Base-by-base conservation (phyloP, 2,329 filamentous ascomycete species). In the Paradendryphiella salina region DNA sequence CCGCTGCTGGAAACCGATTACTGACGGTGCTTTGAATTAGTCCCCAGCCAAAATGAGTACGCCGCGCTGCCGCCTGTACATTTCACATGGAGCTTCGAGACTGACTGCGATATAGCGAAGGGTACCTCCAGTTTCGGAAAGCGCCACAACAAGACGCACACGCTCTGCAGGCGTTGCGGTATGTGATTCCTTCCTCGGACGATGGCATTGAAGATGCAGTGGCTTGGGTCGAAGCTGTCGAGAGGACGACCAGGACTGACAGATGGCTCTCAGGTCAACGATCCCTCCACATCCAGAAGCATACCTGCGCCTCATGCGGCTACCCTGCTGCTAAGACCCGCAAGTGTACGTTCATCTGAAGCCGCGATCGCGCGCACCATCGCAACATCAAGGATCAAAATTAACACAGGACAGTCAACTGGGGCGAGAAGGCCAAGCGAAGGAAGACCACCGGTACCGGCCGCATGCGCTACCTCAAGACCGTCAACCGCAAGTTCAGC, bases 371-470 rank as follows among this genome's bases (percentile, higher is more conserved):
- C 36, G 32, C 37, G 41, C 43, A 37, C 38, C 31, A 7, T 26
- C 7, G 23, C 23, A 26, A 38, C 46, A 50, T 29, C 39, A 33
- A 33, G 29, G 28, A 56, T 50, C 39, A 48, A 43, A 52, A 62
- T 65, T 72, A 58, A 72, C 64, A 61, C 44, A 46, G 37, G 40
- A 72, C 76, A 97, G 93, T 87, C 88, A 96, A 99, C 89, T 99
- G 94, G 94, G 86, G 89, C 79, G 93, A 97, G 86, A 99, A 99
- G 89, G 93, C 92, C 73, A 97, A 97, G 90, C 85, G 94, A 80
- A 95, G 94, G 88, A 97, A 96, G 92, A 96, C 93, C 76, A 93
- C 89, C 77, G 94, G 94, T 74, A 93, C 90, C 75, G 94, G 94
- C 79, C 90, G 94, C 80, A 94, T 92, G 87, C 86, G 90, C 77